Base-by-base conservation (phyloP, 1,139 yeast genomes). In the Yamadazyma diddensiae region DNA sequence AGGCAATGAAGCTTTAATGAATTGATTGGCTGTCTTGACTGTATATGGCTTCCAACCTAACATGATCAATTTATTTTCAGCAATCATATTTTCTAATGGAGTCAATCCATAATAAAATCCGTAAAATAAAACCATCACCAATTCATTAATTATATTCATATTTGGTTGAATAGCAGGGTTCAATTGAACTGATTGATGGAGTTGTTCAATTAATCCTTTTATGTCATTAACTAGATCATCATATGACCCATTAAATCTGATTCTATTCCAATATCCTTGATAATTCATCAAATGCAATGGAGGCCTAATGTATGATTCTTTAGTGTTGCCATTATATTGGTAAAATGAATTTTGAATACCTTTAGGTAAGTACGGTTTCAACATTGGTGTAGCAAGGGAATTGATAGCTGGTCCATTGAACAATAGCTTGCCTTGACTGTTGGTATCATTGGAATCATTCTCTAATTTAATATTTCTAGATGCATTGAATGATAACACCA, bases 51-150 rank as follows among this genome's bases (percentile, higher is more conserved):
- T 63, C 75, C 75, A 69, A 2, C 73, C 73, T 28, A 68, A 50
- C 33, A 55, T 55, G 41, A 61, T 63, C 33, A 69, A 57, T 38
- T 59, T 57, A 3, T 58, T 47, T 47, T 69, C 75, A 3, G 75
- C 74, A 22, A 68, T 59, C 39, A 66, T 53, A 43, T 67, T 63
- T 47, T 76, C 82, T 34, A 61, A 55, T 10, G 73, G 75, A 1
- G 81, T 70, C 26, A 71, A 52, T 2, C 80, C 80, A 50, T 67
- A 78, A 46, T 77, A 79, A 46, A 62, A 76, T 3, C 82, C 84
- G 51, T 67, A 79, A 45, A 79, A 79, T 30, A 79, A 57, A 3
- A 76, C 76, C 35, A 70, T 62, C 11, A 68, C 62, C 36, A 67
- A 46, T 45, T 67, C 69, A 28, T 63, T 59, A 27, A 60, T 50